Conservation (phyloP, 1,284 basidiomycete genomes). For the Rhodotorula sp. region DNA sequence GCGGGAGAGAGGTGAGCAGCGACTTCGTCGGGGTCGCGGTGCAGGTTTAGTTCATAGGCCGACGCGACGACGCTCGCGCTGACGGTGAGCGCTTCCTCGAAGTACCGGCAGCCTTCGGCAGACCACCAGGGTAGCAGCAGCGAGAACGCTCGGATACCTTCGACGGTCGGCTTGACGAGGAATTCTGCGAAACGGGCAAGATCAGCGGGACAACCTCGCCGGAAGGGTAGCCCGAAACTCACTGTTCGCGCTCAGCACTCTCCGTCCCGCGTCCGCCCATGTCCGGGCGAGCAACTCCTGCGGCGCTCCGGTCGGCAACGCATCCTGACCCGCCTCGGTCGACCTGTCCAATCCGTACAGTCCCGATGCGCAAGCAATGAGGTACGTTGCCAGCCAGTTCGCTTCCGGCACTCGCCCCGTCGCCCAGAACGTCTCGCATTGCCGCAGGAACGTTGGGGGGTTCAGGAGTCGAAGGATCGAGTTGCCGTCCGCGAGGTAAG, state of each 20-base stretch:
- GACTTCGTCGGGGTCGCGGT: conserved; percentile 27
- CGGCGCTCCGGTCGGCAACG: conserved; percentile 18
- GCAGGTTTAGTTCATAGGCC: conserved; percentile 14
- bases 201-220: too few species aligned
- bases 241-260: conserved; percentile 18
- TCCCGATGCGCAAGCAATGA: conserved; percentile 12
- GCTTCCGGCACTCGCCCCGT: conserved; percentile 9
- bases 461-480: conserved; percentile 21
- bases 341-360: conserved; percentile 7
- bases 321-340: neutral
- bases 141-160: conserved; percentile 14
- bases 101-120: conserved; percentile 13
- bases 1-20: neutral
- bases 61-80: conserved; percentile 1
- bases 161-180: conserved; percentile 9
- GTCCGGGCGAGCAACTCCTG: conserved; percentile 21
- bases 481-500: conserved; percentile 21
- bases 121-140: conserved; percentile 20
- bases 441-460: conserved; percentile 15
- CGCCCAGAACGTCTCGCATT: conserved; percentile 29
- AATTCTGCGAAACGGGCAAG: conserved; percentile 5
- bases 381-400: conserved; percentile 30
- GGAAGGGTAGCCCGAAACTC: neutral
- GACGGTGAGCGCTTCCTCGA: conserved; percentile 3
- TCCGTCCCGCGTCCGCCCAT: conserved; percentile 15